Evolutionary conservation across 1,284 basidiomycete genomes (phyloP).

Genomic region (Athelia sp.): DNA sequence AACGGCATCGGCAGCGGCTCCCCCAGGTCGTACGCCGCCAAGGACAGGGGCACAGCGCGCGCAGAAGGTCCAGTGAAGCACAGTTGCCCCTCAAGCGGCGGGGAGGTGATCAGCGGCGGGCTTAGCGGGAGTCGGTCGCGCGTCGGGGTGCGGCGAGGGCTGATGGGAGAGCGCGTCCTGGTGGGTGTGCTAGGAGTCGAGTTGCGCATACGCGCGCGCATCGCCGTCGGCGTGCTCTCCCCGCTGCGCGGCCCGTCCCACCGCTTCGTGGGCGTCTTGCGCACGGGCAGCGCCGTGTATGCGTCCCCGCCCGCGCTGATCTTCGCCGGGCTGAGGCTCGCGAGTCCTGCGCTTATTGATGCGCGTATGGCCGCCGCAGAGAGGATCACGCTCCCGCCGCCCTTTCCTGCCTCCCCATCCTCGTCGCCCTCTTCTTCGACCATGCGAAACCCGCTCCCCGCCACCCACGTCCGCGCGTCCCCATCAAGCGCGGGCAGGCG

Average conservation of each 20-base stretch:
- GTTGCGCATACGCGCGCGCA: neutral
- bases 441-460: constrained; percentile 26
- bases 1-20: no score
- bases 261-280: constrained; percentile 7
- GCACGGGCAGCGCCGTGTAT: constrained; percentile 24
- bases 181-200: neutral
- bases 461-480: constrained; percentile 12
- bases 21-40: no score
- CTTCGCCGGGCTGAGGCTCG: neutral
- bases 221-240: neutral
- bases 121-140: constrained; percentile 8
- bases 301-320: constrained; percentile 14
- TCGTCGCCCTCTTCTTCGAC: constrained; percentile 23
- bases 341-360: neutral
- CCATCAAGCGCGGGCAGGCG: neutral
- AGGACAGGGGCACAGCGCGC: no score
- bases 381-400: neutral
- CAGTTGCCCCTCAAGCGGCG: constrained; percentile 27
- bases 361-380: neutral
- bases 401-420: constrained; percentile 2
- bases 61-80: constrained; percentile 18
- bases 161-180: neutral
- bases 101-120: constrained; percentile 26
- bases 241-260: neutral
- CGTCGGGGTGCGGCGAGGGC: constrained; percentile 18